Base-by-base conservation (phyloP, 2,329 filamentous ascomycete species). In the Colletotrichum graminicola region DNA sequence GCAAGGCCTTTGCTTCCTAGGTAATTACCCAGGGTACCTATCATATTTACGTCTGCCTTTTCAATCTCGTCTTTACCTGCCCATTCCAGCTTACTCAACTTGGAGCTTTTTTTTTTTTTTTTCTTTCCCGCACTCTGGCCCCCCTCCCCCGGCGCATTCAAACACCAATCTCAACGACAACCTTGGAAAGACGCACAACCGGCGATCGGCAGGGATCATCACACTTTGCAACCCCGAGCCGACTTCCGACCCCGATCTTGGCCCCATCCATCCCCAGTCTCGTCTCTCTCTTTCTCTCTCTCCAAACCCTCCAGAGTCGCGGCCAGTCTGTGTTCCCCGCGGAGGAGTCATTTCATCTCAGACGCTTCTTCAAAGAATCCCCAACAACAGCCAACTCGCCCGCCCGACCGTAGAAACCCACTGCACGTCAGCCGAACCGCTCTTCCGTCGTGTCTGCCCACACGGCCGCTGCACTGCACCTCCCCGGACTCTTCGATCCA, bases 211-310 rank as follows among this genome's bases (percentile, higher is more conserved):
- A 71, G 63, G 67, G 56, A 62, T 67, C 62, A 60, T 29, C 16
- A 63, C 56, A 7, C 63, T 56, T 51, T 57, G 56, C 67, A 61
- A 54, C 62, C 60, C 47, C 23, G 62, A 71, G 63, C 67, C 67
- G 63, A 49, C 36, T 71, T 67, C 67, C 67, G 67, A 71, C 63
- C 56, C 41, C 67, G 49, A 71, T 71, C 63, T 71, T 39, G 36
- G 45, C 56, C 55, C 47, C 64, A 66, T 66, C 18, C 23, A 36
- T 43, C 45, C 23, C 43, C 45, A 39, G 43, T 51, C 34, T 51
- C 41, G 8, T 61, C 60, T 23, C 34, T 55, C 32, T 29, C 60
- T 23, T 23, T 55, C 32, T 29, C 16, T 32, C 18, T 43, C 6
- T 8, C 43, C 21, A n/a, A n/a, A 43, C 36, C n/a, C 54, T 62